Evolutionary conservation across 345 rosid species (phyloP).

Genomic region (Bruguiera parviflora): DNA sequence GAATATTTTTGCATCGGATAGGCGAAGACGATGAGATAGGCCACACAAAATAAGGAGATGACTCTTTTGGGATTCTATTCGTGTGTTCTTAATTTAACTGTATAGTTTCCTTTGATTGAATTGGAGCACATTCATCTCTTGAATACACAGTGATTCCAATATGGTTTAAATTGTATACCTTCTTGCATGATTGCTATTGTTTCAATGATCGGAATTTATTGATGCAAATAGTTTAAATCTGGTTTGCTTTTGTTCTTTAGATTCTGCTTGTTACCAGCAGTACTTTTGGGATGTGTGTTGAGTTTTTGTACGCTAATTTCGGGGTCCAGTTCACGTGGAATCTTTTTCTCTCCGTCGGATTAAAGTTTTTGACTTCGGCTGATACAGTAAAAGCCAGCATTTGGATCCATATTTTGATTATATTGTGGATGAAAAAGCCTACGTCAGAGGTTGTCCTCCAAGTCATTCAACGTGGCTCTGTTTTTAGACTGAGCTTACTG

Average conservation of each 20-base stretch:
- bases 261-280: too few species aligned
- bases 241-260: background rate
- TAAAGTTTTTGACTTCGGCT: background rate
- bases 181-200: background rate
- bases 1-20: background rate
- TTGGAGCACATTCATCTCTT: background rate
- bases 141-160: background rate
- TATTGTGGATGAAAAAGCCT: background rate
- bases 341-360: background rate
- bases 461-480: background rate
- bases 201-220: background rate
- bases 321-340: too few species aligned
- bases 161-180: background rate
- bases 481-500: background rate
- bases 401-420: background rate
- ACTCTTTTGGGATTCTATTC: background rate
- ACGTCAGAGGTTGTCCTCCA: background rate
- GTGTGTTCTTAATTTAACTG: background rate
- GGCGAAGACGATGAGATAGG: background rate
- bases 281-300: too few species aligned
- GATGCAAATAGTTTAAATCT: background rate
- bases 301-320: too few species aligned
- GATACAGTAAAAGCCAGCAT: constrained; percentile 1
- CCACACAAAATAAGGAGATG: background rate
- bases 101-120: background rate